Conservation (phyloP, 345 rosid species). For the Carallia brachiata region DNA sequence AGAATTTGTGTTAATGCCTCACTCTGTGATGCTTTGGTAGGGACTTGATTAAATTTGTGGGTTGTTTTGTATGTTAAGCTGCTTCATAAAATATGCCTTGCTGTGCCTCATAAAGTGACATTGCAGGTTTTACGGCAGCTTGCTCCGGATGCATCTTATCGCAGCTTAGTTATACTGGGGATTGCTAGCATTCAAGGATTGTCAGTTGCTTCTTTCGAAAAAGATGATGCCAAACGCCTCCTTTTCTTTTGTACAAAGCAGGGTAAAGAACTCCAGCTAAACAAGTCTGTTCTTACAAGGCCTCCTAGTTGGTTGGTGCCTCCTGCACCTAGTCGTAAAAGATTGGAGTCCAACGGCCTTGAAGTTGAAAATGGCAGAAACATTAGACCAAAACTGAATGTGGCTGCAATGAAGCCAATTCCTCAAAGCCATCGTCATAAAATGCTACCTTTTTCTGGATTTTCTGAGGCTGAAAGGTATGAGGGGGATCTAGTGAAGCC, state of each 20-base stretch:
- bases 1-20: not conserved
- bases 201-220: slow-evolving; percentile 94
- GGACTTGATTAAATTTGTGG: not conserved
- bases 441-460: slow-evolving; percentile 76
- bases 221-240: slow-evolving; percentile 89
- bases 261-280: slow-evolving; percentile 36
- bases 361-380: slow-evolving; percentile 57
- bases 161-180: slow-evolving; percentile 86
- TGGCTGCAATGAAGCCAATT: slow-evolving; percentile 89
- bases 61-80: not conserved
- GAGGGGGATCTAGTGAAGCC: slow-evolving; percentile 72
- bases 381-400: slow-evolving; percentile 43
- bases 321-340: slow-evolving; percentile 76
- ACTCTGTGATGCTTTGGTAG: not conserved
- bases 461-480: slow-evolving; percentile 64
- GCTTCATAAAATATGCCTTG: not conserved
- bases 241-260: slow-evolving; percentile 68
- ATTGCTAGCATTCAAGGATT: slow-evolving; percentile 95
- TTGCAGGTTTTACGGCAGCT: slow-evolving; percentile 86
- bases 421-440: slow-evolving; percentile 77
- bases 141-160: slow-evolving; percentile 89
- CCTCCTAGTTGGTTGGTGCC: slow-evolving; percentile 79
- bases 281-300: slow-evolving; percentile 33
- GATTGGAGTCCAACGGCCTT: slow-evolving; percentile 37
- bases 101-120: slow-evolving; percentile 14